Base-by-base conservation (phyloP, 495 filamentous ascomycete species). In the Penicillium arizonense region DNA sequence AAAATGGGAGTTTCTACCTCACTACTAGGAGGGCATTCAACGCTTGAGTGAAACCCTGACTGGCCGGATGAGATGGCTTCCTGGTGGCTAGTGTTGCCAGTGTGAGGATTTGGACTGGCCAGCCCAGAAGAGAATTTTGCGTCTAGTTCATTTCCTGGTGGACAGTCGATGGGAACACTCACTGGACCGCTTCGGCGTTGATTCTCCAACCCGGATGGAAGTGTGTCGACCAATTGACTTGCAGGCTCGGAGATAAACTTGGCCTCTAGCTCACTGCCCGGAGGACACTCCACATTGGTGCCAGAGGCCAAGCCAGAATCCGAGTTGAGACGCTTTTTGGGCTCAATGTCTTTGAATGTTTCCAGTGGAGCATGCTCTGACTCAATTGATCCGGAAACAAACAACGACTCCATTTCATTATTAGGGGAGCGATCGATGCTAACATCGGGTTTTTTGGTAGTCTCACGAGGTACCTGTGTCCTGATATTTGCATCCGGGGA, bases 221-320 rank as follows among this genome's bases (percentile, higher is more conserved):
- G 26, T 24, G 13, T 44, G 20, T 55, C 38, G 21, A 52, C 44
- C 13, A 20, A 34, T 8, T 35, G 30, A 38, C 47, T 45, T 21
- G 35, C 44, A 23, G 48, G 44, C 13, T 47, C 33, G 21, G 57
- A 34, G 23, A 46, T 40, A 38, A 46, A 61, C 43, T 55, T 52
- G n/a, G 55, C 52, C 21, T 62, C 59, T 4, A 59, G 42, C 28
- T 62, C 56, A 32, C 38, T 56, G 23, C 56, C 56, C 10, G 56
- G 52, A n/a, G 55, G 18, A 36, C 55, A 58, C 12, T 56, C 48
- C n/a, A 56, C n/a, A 26, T 46, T 56, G 9, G 20, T 44, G 11
- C 44, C 5, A 9, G 28, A 33, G 5, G 16, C 35, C 14, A 56
- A 13, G 18, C 37, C 49, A 6, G 39, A 14, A 42, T 56, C 40